Evolutionary conservation across 768 basidiomycete species (phyloP), one percentile per base, ranked within the genome.

Genomic region (Termitomyces sp.): DNA sequence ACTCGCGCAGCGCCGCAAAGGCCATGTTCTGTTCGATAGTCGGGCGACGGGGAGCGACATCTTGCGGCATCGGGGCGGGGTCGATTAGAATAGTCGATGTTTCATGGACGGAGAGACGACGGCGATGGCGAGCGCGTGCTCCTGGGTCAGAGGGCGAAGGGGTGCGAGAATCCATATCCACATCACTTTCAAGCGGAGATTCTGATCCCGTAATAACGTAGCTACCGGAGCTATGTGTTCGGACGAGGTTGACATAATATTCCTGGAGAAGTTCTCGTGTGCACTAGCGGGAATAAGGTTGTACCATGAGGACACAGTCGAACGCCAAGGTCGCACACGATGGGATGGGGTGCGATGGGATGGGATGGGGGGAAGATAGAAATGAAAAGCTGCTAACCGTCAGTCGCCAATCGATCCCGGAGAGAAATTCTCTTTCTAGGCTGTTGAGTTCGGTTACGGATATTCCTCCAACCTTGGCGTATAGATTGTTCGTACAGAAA

Each of bases 401-500:
- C 71, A 99, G 80, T 68, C 88, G 83, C 96, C 97, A 99, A 70
- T 97, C 94, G 60, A 97, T 94, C 71, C 88, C 87, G 60, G 81
- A 81, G 55, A 98, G 84, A 73, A 99, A 95, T 74, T 98, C 96
- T 72, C 92, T 82, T 78, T 99, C 97, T 63, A 99, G 85, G 68
- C 92, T 80, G 77, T 98, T 96, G 74, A 98, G 86, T 77, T 99
- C 96, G 62, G 83, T 81, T 53, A 94, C 82, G 64, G 91, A 87
- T 71, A 98, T 94, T 59, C 97, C 97, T 68, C 97, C 97, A 37
- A 99, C 96, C 75, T 89, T 91, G 66, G 97, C 94, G 76, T 98
- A 98, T 70, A 96, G 86, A 60, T 83, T 86, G 73, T 98, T 98
- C 52, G 92, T 94, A 77, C 92, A 96, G 74, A 98, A 98, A 20